Conservation (phyloP, 2,329 filamentous ascomycete genomes). For the Leptographium wingfieldii region DNA sequence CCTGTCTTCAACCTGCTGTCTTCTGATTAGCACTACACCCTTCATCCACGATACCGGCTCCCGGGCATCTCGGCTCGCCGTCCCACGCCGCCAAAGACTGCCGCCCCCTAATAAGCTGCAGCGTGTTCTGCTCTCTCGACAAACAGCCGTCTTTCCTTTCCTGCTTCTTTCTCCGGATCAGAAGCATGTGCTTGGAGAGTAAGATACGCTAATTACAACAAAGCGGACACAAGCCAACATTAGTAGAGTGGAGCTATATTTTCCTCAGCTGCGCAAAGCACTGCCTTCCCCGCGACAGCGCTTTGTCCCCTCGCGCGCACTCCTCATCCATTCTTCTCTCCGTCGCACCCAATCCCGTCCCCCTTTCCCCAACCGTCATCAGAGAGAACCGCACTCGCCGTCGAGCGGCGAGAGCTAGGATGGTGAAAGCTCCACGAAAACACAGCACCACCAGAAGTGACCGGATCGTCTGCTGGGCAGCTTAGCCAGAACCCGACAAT, state of each 20-base stretch:
- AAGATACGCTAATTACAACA: conserved; percentile 1
- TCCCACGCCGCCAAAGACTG: not conserved
- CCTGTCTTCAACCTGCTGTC: not conserved
- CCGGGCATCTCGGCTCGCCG: not conserved
- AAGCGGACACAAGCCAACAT: not conserved
- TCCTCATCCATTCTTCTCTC: not conserved
- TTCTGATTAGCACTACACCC: not conserved
- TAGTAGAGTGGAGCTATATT: not conserved
- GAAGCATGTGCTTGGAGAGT: not conserved
- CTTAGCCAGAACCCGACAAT: not conserved
- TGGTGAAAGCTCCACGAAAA: not conserved
- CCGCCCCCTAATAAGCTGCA: not conserved
- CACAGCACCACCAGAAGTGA: not conserved
- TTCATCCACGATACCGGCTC: not conserved
- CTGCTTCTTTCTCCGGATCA: not conserved
- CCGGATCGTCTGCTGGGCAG: not conserved
- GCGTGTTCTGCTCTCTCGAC: not conserved
- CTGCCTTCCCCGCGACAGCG: conserved; percentile 2
- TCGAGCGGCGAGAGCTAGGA: not conserved
- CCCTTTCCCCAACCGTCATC: not conserved
- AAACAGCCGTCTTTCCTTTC: not conserved
- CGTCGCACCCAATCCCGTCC: not conserved
- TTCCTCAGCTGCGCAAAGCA: conserved; percentile 1
- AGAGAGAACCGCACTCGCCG: not conserved
- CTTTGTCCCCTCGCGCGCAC: not conserved